Evolutionary conservation across 129 eudicot genomes (phyloP).

Genomic region (Smallanthus sonchifolius): DNA sequence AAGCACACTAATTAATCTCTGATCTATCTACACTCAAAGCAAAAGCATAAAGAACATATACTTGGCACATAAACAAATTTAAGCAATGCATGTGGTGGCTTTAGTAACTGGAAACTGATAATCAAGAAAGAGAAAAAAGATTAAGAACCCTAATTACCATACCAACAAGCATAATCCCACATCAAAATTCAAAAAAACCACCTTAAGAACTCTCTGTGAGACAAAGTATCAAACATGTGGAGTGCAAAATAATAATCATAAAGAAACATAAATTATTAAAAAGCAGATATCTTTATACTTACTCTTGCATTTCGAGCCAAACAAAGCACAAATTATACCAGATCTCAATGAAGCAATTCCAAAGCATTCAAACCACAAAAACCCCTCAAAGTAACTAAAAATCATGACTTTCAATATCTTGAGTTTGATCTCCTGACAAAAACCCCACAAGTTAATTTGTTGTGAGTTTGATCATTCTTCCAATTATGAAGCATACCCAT

Average conservation of each 20-base stretch:
- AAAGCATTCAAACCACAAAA: conserved; percentile 42
- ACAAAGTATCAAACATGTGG: conserved; percentile 20
- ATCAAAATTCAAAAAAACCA: conserved; percentile 3
- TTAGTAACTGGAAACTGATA: conserved; percentile 11
- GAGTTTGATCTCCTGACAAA: conserved; percentile 46
- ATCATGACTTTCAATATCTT: conserved; percentile 43
- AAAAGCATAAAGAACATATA: conserved; percentile 27
- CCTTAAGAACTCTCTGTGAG: conserved; percentile 10
- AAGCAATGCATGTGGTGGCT: conserved; percentile 29
- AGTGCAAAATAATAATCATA: conserved; percentile 20
- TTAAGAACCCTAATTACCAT: conserved; percentile 22
- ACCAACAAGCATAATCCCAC: conserved; percentile 19
- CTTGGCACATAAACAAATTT: conserved; percentile 4
- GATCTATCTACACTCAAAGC: conserved; percentile 31
- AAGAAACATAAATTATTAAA: conserved; percentile 29
- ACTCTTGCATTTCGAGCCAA: conserved; percentile 58
- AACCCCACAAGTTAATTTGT: neutral
- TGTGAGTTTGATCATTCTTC: neutral
- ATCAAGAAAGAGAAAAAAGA: neutral
- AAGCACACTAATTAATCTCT: conserved; percentile 15
- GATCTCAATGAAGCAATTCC: conserved; percentile 74
- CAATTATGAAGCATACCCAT: conserved; percentile 14
- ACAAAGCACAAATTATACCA: conserved; percentile 37
- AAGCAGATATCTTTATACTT: conserved; percentile 34
- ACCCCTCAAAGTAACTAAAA: conserved; percentile 28